phyloP scores from a whole-genome alignment of 306 rosid genomes.

The Gillenia trifoliata region DNA sequence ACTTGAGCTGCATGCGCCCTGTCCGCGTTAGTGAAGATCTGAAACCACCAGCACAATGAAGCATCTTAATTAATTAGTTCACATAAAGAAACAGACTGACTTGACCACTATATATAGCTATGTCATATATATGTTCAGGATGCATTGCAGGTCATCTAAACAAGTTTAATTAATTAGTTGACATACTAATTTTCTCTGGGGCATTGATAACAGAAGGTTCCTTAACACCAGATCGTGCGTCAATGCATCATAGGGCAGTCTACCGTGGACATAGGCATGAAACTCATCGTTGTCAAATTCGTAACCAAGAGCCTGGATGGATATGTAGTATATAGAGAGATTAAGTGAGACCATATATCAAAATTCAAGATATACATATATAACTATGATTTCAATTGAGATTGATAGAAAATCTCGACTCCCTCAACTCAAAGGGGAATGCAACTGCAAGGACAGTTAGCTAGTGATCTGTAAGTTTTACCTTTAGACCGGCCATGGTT shows the following conservation, averaged over 20 bases:
- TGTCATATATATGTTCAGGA: too few relatives aligned
- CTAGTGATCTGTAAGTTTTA: slow-evolving; percentile 9
- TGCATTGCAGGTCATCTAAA: background rate
- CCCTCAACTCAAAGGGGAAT: too few relatives aligned
- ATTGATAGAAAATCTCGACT: background rate
- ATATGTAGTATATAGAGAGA: background rate
- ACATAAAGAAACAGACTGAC: background rate
- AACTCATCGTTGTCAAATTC: slow-evolving; percentile 73
- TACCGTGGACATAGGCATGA: slow-evolving; percentile 71
- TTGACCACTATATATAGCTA: too few relatives aligned
- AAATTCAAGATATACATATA: background rate
- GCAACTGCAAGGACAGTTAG: background rate
- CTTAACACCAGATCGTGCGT: slow-evolving; percentile 66
- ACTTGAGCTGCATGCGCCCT: slow-evolving; percentile 62
- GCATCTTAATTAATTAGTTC: background rate
- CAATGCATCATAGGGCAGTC: slow-evolving; percentile 63
- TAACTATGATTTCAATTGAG: background rate
- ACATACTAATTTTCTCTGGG: slow-evolving; percentile 81
- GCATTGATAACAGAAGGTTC: slow-evolving; percentile 80
- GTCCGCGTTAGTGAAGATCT: slow-evolving; percentile 86
- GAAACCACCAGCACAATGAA: slow-evolving; percentile 22
- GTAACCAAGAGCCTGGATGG: slow-evolving; percentile 55
- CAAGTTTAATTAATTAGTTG: background rate
- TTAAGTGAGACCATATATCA: background rate
- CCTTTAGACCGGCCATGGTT: slow-evolving; percentile 91